Evolutionary conservation across 371 early-diverging fungal species (phyloP), one percentile per base, ranked within the genome.

Genomic region (Batkoa obscura): DNA sequence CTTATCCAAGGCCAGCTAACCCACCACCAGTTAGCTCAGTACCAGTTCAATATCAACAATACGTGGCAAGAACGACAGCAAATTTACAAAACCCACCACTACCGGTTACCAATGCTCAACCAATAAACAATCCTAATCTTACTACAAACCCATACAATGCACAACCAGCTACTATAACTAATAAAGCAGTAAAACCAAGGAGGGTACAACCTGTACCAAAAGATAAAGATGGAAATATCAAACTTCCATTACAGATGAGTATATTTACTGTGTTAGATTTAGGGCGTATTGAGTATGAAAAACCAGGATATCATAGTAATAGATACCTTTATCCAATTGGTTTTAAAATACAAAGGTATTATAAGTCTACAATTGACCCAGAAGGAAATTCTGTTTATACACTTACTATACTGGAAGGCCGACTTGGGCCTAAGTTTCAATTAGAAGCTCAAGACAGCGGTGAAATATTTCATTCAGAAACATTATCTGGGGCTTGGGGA

Each of bases 401-500:
- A 30, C 12, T 41, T 5, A 32, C 31, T 13, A 34, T 49, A 30
- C 10, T 41, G 2, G 50, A 57, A 13, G 47, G 47, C 17, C 30
- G n/a, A 8, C 34, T 46, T 17, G 52, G 38, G 45, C 52, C 57
- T 30, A 13, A 42, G 13, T 48, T 50, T 33, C 42, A 35, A 49
- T 42, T 49, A 2, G 42, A n/a, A 30, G 48, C 57, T 6, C 38
- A 48, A 12, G 36, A 55, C 37, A 4, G 56, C 17, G 46, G 46
- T 32, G 46, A 43, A 5, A n/a, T n/a, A 1, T 43, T 55, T 33
- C 30, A 35, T 37, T 87, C 85, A 17, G 75, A 72, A 46, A 84
- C 90, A 0, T 81, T 90, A 3, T 88, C 91, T 10, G 91, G 90
- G 36, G 91, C 85, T 15, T 94, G 92, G 94, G 83, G 84, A 1